phyloP scores from a whole-genome alignment of 352 stramenopile genomes.

The Phytophthora lateralis region DNA sequence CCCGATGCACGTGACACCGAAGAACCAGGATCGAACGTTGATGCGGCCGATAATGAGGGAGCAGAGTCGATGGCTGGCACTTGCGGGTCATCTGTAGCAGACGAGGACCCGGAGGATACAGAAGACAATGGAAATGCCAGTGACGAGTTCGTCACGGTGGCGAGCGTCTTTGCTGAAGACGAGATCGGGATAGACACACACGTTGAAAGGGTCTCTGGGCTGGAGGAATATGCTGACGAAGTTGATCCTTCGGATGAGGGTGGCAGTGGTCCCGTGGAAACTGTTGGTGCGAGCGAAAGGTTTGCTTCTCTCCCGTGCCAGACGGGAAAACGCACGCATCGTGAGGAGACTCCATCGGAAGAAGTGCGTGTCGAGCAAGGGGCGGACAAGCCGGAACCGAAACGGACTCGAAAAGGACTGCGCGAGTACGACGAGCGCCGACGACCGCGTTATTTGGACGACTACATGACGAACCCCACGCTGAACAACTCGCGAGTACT shows the following conservation, averaged over 20 bases:
- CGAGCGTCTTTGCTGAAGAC: slow-evolving; percentile 1
- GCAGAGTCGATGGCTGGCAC: not conserved
- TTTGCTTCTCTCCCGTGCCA: not conserved
- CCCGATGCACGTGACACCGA: not conserved
- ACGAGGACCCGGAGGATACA: not conserved
- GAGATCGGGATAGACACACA: not conserved
- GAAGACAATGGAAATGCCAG: not conserved
- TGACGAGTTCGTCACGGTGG: not conserved
- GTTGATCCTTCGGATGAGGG: not conserved
- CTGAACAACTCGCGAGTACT: not conserved
- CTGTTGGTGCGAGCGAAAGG: not conserved
- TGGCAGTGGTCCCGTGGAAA: not conserved
- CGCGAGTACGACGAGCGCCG: not conserved
- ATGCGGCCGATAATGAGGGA: not conserved
- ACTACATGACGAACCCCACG: not conserved
- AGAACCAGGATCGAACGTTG: not conserved
- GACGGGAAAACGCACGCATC: slow-evolving; percentile 11
- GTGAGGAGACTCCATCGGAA: slow-evolving; percentile 9
- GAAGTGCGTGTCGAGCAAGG: slow-evolving; percentile 6
- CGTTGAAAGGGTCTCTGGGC: not conserved
- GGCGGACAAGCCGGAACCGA: not conserved
- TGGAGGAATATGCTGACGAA: not conserved
- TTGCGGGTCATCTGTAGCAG: not conserved
- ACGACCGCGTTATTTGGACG: not conserved
- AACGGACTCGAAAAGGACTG: slow-evolving; percentile 7